Evolutionary conservation across 352 stramenopile genomes (phyloP).

Genomic region (Globisporangium nodosum): DNA sequence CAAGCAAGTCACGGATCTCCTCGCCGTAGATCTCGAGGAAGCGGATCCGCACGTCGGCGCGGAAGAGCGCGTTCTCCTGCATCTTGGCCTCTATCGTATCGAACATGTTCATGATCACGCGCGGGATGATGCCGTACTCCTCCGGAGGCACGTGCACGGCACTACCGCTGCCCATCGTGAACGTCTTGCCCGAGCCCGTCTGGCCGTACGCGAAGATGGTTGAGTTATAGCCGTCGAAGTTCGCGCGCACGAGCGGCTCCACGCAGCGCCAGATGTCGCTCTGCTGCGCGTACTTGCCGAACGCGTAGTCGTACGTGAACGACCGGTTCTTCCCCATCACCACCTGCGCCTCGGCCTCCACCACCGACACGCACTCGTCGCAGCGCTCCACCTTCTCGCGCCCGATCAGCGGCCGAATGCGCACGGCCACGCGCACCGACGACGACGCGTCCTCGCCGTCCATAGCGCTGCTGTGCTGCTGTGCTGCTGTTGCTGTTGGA

Average conservation of each 20-base stretch:
- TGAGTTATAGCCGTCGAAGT: slow-evolving; percentile 87
- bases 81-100: slow-evolving; percentile 63
- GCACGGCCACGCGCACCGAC: slow-evolving; percentile 79
- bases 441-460: slow-evolving; percentile 43
- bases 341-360: slow-evolving; percentile 79
- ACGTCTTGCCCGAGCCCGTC: slow-evolving; percentile 82
- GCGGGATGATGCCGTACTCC: slow-evolving; percentile 86
- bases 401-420: slow-evolving; percentile 81
- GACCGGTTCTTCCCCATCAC: slow-evolving; percentile 85
- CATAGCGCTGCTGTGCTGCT: slow-evolving; percentile 4
- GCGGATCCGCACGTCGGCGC: slow-evolving; percentile 57
- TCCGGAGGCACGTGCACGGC: slow-evolving; percentile 69
- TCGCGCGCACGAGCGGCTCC: slow-evolving; percentile 70
- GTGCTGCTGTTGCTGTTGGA: too few relatives aligned
- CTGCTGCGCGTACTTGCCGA: slow-evolving; percentile 79
- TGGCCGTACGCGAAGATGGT: slow-evolving; percentile 88
- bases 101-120: slow-evolving; percentile 83
- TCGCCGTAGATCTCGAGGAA: slow-evolving; percentile 94
- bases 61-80: slow-evolving; percentile 53
- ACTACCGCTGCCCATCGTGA: slow-evolving; percentile 88
- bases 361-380: slow-evolving; percentile 82
- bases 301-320: slow-evolving; percentile 91
- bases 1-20: slow-evolving; percentile 87
- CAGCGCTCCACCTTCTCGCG: slow-evolving; percentile 87
- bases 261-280: slow-evolving; percentile 84